A percentile compares a stretch with the other conserved stretches of the same genome.
phyloP scores from a whole-genome alignment of 768 basidiomycete genomes.

The Suillus weaverae region DNA sequence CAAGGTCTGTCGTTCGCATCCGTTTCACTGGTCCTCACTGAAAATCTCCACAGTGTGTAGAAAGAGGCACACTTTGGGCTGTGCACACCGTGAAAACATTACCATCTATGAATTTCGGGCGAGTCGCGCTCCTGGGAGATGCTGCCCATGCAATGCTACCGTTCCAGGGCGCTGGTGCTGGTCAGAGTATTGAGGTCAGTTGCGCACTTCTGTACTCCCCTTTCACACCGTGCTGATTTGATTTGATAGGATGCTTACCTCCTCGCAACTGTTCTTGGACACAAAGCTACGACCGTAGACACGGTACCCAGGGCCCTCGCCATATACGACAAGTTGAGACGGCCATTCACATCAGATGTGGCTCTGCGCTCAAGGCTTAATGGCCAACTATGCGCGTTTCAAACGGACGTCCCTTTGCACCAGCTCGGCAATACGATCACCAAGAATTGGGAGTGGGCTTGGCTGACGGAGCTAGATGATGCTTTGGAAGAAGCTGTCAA shows the following conservation, averaged over 20 bases:
- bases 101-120: constrained; percentile 48
- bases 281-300: constrained; percentile 34
- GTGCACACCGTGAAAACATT: constrained; percentile 59
- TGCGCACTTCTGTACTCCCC: not conserved
- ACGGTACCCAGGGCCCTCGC: constrained; percentile 42
- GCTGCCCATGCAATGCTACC: constrained; percentile 45
- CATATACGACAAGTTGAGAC: constrained; percentile 51
- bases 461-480: constrained; percentile 24
- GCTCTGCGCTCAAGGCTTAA: constrained; percentile 23
- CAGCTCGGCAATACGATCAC: constrained; percentile 43
- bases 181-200: constrained; percentile 44
- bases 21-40: constrained; percentile 1
- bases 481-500: constrained; percentile 19
- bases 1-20: constrained; percentile 38
- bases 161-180: constrained; percentile 45
- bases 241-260: constrained; percentile 36
- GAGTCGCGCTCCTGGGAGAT: constrained; percentile 49
- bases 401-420: constrained; percentile 32
- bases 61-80: constrained; percentile 58
- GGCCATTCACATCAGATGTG: constrained; percentile 44
- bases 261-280: constrained; percentile 43
- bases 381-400: constrained; percentile 18
- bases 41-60: constrained; percentile 44
- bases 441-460: constrained; percentile 59
- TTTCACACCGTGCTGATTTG: not conserved